These are phyloP conservation scores for Suillus hirtellus DNA, from an alignment of 768 basidiomycete species.

Conservation along the genomic window DNA sequence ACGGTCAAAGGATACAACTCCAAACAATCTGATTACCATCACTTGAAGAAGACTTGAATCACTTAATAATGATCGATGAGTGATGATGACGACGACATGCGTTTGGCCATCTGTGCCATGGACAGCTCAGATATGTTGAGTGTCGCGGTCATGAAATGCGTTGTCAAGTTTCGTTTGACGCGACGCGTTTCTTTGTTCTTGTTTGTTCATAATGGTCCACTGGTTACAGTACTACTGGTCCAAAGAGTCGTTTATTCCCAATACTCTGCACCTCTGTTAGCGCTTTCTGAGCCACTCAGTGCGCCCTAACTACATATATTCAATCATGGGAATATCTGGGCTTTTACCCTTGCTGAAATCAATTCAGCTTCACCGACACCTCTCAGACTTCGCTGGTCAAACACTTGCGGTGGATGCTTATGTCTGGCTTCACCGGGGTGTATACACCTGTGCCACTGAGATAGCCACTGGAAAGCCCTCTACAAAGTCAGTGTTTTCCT, in stretches of 20 bases:
- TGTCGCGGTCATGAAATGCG: conserved; percentile 3
- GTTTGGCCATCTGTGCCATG: neutral
- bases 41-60: neutral
- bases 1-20: neutral
- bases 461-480: conserved; percentile 84
- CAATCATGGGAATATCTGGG: conserved; percentile 86
- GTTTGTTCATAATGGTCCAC: conserved; percentile 20
- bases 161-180: conserved; percentile 14
- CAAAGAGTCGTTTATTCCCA: neutral
- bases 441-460: conserved; percentile 88
- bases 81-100: neutral
- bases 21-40: neutral
- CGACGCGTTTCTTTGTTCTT: conserved; percentile 34
- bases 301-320: neutral
- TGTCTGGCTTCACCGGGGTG: conserved; percentile 89
- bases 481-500: conserved; percentile 61
- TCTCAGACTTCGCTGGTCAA: conserved; percentile 82
- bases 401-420: conserved; percentile 94
- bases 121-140: neutral
- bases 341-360: conserved; percentile 88
- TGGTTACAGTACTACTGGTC: conserved; percentile 5
- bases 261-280: neutral
- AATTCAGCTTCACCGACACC: conserved; percentile 75
- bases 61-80: neutral
- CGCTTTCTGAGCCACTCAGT: neutral